Evolutionary conservation across 257 asterid genomes (phyloP).

Genomic region (Solanum habrochaites): DNA sequence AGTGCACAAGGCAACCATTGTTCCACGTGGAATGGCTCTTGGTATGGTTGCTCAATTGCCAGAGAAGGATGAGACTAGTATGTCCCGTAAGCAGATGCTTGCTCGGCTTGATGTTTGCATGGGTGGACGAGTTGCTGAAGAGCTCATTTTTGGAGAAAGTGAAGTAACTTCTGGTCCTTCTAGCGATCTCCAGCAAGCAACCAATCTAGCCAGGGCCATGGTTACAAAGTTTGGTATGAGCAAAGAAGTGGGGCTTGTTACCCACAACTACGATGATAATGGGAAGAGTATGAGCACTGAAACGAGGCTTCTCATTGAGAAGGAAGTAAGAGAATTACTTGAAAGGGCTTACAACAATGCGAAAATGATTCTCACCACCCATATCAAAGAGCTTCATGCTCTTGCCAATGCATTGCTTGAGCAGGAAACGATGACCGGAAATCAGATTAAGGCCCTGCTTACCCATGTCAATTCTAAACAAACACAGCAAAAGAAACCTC

Average conservation of each 20-base stretch:
- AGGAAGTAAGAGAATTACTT: conserved; percentile 51
- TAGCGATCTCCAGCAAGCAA: conserved; percentile 63
- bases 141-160: conserved; percentile 72
- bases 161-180: conserved; percentile 94
- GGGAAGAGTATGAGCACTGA: conserved; percentile 94
- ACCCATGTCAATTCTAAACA: conserved; percentile 33
- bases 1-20: conserved; percentile 85
- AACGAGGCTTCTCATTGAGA: conserved; percentile 69
- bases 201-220: conserved; percentile 69
- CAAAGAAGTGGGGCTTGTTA: conserved; percentile 57
- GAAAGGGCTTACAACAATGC: conserved; percentile 67
- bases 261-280: conserved; percentile 66
- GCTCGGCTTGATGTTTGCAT: conserved; percentile 73
- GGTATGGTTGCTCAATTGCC: conserved; percentile 88
- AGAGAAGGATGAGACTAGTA: conserved; percentile 69
- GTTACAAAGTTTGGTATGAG: conserved; percentile 85
- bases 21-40: conserved; percentile 87
- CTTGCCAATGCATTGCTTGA: conserved; percentile 76
- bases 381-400: conserved; percentile 59
- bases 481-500: conserved; percentile 21
- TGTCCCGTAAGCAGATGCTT: conserved; percentile 76
- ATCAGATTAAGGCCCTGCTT: conserved; percentile 57
- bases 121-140: conserved; percentile 96
- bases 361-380: conserved; percentile 46
- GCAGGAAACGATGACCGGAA: conserved; percentile 70